phyloP scores from a whole-genome alignment of 1,284 basidiomycete genomes.

The Earliella scabrosa region DNA sequence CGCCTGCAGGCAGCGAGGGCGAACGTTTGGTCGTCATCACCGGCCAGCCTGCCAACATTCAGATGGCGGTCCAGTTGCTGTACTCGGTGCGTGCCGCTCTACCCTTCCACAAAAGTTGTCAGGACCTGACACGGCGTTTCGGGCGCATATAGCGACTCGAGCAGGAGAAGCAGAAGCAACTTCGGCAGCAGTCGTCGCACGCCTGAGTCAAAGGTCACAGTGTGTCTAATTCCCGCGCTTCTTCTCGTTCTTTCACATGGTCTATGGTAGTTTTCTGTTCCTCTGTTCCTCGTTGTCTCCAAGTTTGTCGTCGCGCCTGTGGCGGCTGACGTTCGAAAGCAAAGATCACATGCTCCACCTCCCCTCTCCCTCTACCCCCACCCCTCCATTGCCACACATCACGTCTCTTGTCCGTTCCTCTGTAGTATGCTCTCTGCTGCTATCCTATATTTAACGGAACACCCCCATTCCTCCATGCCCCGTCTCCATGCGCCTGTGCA shows the following conservation, averaged over 20 bases:
- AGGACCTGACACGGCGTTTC: not conserved
- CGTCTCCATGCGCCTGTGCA: not conserved
- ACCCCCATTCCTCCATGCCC: not conserved
- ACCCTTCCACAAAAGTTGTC: not conserved
- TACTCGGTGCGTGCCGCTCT: constrained; percentile 72
- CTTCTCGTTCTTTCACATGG: constrained; percentile 1
- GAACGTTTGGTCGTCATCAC: constrained; percentile 95
- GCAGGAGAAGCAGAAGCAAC: constrained; percentile 86
- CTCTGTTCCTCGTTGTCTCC: constrained; percentile 1
- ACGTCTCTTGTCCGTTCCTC: constrained; percentile 11
- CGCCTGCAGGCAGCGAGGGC: constrained; percentile 74
- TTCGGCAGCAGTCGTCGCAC: constrained; percentile 45
- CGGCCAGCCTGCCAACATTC: constrained; percentile 92
- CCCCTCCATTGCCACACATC: not conserved
- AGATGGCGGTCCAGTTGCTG: constrained; percentile 93
- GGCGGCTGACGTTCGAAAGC: not conserved
- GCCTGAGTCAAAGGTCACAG: not conserved
- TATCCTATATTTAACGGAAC: constrained; percentile 24
- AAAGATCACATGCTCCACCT: not conserved
- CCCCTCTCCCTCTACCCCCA: not conserved
- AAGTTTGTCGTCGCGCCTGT: not conserved
- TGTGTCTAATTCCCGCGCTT: not conserved
- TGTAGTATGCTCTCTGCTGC: constrained; percentile 26
- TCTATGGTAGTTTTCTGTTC: constrained; percentile 6
- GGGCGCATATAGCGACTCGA: constrained; percentile 71